These are phyloP conservation scores for Pichiaceae sp. DNA, from an alignment of 1,139 yeast species.

Conservation along the genomic window DNA sequence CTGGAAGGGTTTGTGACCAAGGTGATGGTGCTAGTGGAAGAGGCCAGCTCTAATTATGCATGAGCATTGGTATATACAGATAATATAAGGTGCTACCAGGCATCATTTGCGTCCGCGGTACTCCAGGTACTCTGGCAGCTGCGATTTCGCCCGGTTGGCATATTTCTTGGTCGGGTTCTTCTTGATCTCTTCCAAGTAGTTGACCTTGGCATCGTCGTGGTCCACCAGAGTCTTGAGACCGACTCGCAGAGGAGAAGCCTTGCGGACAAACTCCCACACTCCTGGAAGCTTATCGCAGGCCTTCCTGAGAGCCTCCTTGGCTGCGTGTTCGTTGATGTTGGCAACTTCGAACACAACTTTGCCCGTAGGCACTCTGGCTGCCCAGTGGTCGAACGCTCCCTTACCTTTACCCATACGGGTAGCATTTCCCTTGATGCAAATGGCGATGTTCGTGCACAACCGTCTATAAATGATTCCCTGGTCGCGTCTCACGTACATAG, in stretches of 20 bases:
- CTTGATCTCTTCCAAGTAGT: constrained; percentile 48
- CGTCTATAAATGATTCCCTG: constrained; percentile 69
- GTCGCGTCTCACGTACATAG: constrained; percentile 71
- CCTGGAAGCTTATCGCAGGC: constrained; percentile 94
- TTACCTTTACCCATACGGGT: constrained; percentile 99
- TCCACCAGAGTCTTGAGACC: constrained; percentile 40
- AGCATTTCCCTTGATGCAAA: constrained; percentile 94
- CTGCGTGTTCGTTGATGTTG: constrained; percentile 84
- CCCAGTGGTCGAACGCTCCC: constrained; percentile 97
- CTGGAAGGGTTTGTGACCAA: constrained; percentile 90
- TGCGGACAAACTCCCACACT: constrained; percentile 73
- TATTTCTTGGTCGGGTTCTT: constrained; percentile 54
- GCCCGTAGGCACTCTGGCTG: constrained; percentile 92
- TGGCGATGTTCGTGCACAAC: constrained; percentile 78
- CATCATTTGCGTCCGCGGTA: constrained; percentile 21
- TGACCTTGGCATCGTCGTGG: constrained; percentile 24
- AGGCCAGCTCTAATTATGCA: constrained; percentile 10
- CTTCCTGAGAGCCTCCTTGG: constrained; percentile 84
- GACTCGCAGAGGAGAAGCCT: constrained; percentile 59
- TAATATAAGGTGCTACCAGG: background rate
- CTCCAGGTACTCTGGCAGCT: constrained; percentile 26
- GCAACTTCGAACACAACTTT: constrained; percentile 81
- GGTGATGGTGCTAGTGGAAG: constrained; percentile 60
- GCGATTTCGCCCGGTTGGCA: constrained; percentile 27
- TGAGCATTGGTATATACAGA: constrained; percentile 1